A percentile compares a stretch with the other conserved stretches of the same genome.
Conservation (phyloP, 768 basidiomycete species). For the Auricularia sp. region DNA sequence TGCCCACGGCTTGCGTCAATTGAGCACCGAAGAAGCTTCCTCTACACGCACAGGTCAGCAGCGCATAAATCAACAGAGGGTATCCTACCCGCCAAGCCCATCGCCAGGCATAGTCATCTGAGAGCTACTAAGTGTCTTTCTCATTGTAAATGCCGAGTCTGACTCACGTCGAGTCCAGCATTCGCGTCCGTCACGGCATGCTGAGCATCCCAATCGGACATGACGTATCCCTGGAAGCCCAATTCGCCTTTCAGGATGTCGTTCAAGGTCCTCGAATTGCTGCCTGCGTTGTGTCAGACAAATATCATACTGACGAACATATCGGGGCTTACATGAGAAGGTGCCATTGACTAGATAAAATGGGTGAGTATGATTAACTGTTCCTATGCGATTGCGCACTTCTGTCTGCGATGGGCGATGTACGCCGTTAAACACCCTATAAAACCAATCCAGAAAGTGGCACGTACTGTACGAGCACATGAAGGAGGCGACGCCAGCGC, state of each 20-base stretch:
- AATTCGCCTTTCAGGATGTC: slow-evolving; percentile 18
- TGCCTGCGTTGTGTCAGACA: background rate
- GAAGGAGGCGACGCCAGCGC: slow-evolving; percentile 54
- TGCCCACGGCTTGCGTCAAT: slow-evolving; percentile 49
- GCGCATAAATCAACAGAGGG: background rate
- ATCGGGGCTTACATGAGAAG: slow-evolving; percentile 15
- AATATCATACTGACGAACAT: background rate
- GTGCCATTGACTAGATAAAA: slow-evolving; percentile 8
- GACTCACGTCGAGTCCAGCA: slow-evolving; percentile 48
- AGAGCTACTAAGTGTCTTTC: background rate
- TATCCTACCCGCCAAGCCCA: background rate
- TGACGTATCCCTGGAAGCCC: slow-evolving; percentile 16
- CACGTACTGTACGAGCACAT: slow-evolving; percentile 56
- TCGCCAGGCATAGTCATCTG: slow-evolving; percentile 73
- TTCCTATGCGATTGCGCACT: too few relatives aligned
- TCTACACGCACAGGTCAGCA: background rate
- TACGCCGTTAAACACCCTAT: too few relatives aligned
- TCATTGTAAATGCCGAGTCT: slow-evolving; percentile 1
- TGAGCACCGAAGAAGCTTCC: slow-evolving; percentile 40
- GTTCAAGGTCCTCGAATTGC: slow-evolving; percentile 11
- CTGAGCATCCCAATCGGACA: slow-evolving; percentile 55
- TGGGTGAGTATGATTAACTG: too few relatives aligned
- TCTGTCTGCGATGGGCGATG: too few relatives aligned
- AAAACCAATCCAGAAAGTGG: background rate
- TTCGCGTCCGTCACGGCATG: slow-evolving; percentile 48